Evolutionary conservation across 768 basidiomycete genomes (phyloP).

Genomic region (Solioccasus polychromus): DNA sequence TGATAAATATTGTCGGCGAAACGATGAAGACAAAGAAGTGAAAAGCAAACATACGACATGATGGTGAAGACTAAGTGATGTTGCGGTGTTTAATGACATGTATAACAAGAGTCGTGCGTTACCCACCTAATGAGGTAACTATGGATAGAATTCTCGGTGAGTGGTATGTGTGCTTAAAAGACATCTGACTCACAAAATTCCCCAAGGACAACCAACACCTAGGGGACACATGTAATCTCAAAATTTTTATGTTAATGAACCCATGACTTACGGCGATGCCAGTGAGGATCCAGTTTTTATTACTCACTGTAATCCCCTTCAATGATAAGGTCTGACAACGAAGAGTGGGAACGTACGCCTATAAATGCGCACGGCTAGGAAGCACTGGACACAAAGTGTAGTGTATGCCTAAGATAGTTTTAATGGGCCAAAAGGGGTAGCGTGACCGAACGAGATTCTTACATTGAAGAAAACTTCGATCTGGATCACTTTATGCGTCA

Average conservation of each 20-base stretch:
- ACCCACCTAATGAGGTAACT: slow-evolving; percentile 35
- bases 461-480: slow-evolving; percentile 51
- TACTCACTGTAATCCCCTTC: slow-evolving; percentile 41
- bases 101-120: background rate
- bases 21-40: background rate
- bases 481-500: slow-evolving; percentile 28
- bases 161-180: background rate
- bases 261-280: slow-evolving; percentile 25
- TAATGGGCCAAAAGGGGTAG: slow-evolving; percentile 3
- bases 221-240: background rate
- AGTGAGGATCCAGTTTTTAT: slow-evolving; percentile 39
- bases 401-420: slow-evolving; percentile 34
- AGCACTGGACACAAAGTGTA: slow-evolving; percentile 52
- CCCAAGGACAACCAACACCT: slow-evolving; percentile 32
- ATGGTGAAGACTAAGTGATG: slow-evolving; percentile 31
- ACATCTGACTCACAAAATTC: slow-evolving; percentile 34
- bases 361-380: slow-evolving; percentile 50
- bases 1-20: slow-evolving; percentile 22
- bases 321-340: background rate
- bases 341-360: slow-evolving; percentile 34
- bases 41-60: slow-evolving; percentile 31
- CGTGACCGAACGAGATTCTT: background rate
- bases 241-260: background rate
- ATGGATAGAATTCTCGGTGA: slow-evolving; percentile 5
- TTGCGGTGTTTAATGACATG: slow-evolving; percentile 3